Percentiles rank a stretch among this genome's conserved stretches.
These are phyloP conservation scores for Mucor sp. DNA, from an alignment of 371 early-diverging fungal genomes.

Conservation along the genomic window DNA sequence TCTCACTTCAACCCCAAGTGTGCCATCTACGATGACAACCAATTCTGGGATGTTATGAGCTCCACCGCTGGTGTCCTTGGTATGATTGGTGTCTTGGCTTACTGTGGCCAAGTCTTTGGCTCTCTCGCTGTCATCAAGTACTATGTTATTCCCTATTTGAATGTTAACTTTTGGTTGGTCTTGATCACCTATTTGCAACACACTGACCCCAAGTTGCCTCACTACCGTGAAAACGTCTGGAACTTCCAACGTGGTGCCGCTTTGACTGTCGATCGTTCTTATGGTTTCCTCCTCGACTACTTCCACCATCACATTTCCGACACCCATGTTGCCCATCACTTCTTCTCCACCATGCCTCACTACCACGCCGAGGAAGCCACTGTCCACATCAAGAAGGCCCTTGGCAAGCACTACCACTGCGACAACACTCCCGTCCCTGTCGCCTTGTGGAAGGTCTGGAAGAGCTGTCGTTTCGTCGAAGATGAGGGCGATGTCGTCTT, in stretches of 20 bases:
- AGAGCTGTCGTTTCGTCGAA: slow-evolving; percentile 81
- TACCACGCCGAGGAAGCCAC: slow-evolving; percentile 90
- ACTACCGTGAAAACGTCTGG: slow-evolving; percentile 80
- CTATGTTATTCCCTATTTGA: slow-evolving; percentile 85
- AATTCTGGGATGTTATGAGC: slow-evolving; percentile 63
- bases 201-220: slow-evolving; percentile 80
- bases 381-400: slow-evolving; percentile 65
- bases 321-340: slow-evolving; percentile 87
- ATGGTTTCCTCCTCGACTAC: slow-evolving; percentile 76
- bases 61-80: slow-evolving; percentile 72
- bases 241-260: slow-evolving; percentile 86
- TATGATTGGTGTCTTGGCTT: slow-evolving; percentile 55
- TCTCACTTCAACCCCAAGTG: slow-evolving; percentile 83
- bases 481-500: slow-evolving; percentile 73
- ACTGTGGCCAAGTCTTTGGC: slow-evolving; percentile 57
- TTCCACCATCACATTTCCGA: slow-evolving; percentile 84
- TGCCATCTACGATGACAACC: slow-evolving; percentile 73
- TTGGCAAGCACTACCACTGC: slow-evolving; percentile 75
- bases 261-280: slow-evolving; percentile 83
- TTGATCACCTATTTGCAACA: slow-evolving; percentile 90
- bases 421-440: slow-evolving; percentile 68
- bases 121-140: slow-evolving; percentile 66
- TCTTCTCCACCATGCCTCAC: slow-evolving; percentile 91
- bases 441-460: slow-evolving; percentile 67
- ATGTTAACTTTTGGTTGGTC: slow-evolving; percentile 86